phyloP scores from a whole-genome alignment of 306 rosid species.

The Cucumis cinereus region DNA sequence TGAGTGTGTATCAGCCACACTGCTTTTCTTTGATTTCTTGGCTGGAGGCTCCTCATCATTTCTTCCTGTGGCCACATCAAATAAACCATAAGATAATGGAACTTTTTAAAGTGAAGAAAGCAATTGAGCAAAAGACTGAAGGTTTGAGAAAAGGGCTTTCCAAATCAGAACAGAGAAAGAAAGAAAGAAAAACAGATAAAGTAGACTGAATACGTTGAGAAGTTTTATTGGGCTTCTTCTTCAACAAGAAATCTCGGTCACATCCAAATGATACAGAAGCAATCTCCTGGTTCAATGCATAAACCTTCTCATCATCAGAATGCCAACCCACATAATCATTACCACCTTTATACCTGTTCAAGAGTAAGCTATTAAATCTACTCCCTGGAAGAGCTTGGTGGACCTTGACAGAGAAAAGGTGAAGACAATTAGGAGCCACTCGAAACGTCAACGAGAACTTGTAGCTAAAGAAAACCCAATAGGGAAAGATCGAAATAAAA shows the following conservation, averaged over 20 bases:
- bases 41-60: constrained; percentile 36
- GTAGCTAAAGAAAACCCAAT: neutral
- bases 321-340: constrained; percentile 89
- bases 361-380: constrained; percentile 74
- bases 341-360: constrained; percentile 81
- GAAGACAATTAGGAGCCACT: neutral
- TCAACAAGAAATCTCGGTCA: constrained; percentile 78
- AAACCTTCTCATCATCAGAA: constrained; percentile 86
- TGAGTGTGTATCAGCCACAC: constrained; percentile 36
- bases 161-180: neutral
- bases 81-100: neutral
- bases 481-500: constrained; percentile 1
- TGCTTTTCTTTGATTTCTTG: constrained; percentile 51
- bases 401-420: constrained; percentile 36
- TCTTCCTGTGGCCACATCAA: constrained; percentile 19
- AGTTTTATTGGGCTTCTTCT: constrained; percentile 42
- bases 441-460: neutral
- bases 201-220: constrained; percentile 27
- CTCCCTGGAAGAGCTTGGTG: constrained; percentile 84
- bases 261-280: constrained; percentile 82
- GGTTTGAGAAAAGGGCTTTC: neutral
- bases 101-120: neutral
- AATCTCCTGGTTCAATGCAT: constrained; percentile 72
- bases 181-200: neutral
- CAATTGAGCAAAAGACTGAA: neutral